Evolutionary conservation across 2,329 filamentous ascomycete genomes (phyloP), one percentile per base, ranked within the genome.

Genomic region (Colletotrichum costaricense): DNA sequence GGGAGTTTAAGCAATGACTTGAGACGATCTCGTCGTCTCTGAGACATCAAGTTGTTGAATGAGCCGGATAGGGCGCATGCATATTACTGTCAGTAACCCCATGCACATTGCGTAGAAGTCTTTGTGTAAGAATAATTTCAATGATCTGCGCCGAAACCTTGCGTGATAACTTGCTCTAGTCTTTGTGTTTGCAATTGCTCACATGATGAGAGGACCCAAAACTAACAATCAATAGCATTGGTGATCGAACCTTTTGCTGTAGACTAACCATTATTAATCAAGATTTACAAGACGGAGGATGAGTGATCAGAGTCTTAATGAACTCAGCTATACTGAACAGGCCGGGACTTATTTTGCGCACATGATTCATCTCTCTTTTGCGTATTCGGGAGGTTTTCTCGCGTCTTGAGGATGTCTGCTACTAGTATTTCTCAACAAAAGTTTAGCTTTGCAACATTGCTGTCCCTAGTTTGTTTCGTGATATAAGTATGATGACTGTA

Each of bases 1-100:
- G 22, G 6, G 38, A 28, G 42, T 54, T 46, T 24, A 46, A 28
- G 22, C 58, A 24, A n/a, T 11, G 52, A 35, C 62, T 56, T 54
- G 52, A 66, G 52, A 58, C 38, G 52, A 57, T 58, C 35, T 35
- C 33, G 55, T 38, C 54, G 64, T 58, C 52, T 35, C 52, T 35
- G 35, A 63, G 38, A 49, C 35, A 14, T 19, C 42, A 11, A 49
- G 19, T n/a, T 22, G 42, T n/a, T 49, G 19, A 22, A n/a, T 49
- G 42, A n/a, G 16, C 19, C 8, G 42, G 19, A 49, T 49, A 28
- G 55, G 14, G 14, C 55, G 16, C 14, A 28, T 22, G 4, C 5
- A 52, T 26, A 26, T 16, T 16, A 11, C 9, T 19, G 19, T 26
- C n/a, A 8, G 16, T 19, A 11, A 19, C 16, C 16, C 16, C 12